Percentiles rank a stretch among this genome's conserved stretches.
These are phyloP conservation scores for Stagonosporopsis tanaceti DNA, from an alignment of 2,329 filamentous ascomycete genomes.

Conservation along the genomic window DNA sequence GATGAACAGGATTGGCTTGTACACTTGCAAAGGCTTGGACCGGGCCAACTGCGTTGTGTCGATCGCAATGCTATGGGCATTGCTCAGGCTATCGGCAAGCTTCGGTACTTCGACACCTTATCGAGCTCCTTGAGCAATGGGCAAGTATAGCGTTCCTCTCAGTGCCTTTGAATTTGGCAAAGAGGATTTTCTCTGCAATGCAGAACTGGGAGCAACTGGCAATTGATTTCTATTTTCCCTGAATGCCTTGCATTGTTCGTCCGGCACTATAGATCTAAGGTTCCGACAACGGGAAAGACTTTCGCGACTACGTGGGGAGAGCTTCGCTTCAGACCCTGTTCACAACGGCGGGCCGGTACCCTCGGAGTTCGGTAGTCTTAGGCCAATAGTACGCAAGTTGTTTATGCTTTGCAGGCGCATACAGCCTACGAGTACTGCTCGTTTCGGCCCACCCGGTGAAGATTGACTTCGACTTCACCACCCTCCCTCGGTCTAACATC, in stretches of 20 bases:
- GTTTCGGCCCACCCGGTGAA: neutral
- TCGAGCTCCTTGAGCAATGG: neutral
- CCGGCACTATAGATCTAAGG: neutral
- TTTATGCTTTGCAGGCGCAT: slow-evolving; percentile 1
- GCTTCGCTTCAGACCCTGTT: neutral
- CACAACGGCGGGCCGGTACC: slow-evolving; percentile 2
- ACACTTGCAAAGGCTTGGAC: neutral
- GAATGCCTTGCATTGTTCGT: neutral
- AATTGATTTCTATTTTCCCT: too few relatives aligned
- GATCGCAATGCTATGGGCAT: neutral
- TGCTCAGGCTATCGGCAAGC: neutral
- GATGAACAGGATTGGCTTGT: neutral
- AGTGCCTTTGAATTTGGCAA: neutral
- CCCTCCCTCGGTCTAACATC: neutral
- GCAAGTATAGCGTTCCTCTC: neutral
- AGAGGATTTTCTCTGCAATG: neutral
- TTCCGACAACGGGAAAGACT: neutral
- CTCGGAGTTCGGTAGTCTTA: slow-evolving; percentile 11
- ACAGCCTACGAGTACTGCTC: slow-evolving; percentile 5
- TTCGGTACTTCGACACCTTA: neutral
- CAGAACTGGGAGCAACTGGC: neutral
- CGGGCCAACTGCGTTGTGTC: neutral
- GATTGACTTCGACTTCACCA: neutral
- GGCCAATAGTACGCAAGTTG: neutral
- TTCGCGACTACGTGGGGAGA: neutral